Percentiles rank a stretch among this genome's conserved stretches.
phyloP scores from a whole-genome alignment of 768 basidiomycete species.

The Tremella yokohamensis region DNA sequence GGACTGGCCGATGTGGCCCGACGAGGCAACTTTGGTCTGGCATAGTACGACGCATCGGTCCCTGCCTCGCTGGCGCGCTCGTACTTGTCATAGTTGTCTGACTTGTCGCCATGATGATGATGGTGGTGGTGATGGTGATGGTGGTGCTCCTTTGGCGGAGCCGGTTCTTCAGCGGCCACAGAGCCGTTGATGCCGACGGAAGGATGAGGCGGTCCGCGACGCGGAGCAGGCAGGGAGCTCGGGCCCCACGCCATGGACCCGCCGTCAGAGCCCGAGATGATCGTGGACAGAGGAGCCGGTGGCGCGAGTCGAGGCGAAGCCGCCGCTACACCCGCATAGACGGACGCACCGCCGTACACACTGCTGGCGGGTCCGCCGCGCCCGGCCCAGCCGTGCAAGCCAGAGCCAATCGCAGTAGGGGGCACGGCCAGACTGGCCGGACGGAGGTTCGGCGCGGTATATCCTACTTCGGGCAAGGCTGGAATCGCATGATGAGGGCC shows the following conservation, averaged over 20 bases:
- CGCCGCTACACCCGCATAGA: conserved; percentile 5
- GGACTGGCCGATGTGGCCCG: neutral
- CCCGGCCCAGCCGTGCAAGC: conserved; percentile 1
- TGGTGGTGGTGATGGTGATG: conserved; percentile 18
- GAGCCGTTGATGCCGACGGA: neutral
- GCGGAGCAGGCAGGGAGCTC: conserved; percentile 26
- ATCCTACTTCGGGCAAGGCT: conserved; percentile 40
- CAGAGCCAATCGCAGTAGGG: neutral
- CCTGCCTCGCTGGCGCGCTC: neutral
- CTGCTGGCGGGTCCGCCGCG: neutral
- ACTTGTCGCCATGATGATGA: conserved; percentile 1
- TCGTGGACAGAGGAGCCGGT: neutral
- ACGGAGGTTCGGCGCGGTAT: conserved; percentile 34
- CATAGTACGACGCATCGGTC: conserved; percentile 23
- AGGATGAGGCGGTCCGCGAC: conserved; percentile 10
- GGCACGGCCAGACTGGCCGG: neutral
- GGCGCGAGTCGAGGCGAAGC: neutral
- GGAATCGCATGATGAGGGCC: conserved; percentile 38
- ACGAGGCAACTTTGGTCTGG: conserved; percentile 8
- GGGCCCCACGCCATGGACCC: conserved; percentile 12
- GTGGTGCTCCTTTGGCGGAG: conserved; percentile 3
- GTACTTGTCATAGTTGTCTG: neutral
- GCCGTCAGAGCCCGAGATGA: neutral
- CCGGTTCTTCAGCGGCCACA: neutral
- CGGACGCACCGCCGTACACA: conserved; percentile 14